Evolutionary conservation across 2,329 filamentous ascomycete genomes (phyloP), one percentile per base, ranked within the genome.

Genomic region (Calonectria ilicicola): DNA sequence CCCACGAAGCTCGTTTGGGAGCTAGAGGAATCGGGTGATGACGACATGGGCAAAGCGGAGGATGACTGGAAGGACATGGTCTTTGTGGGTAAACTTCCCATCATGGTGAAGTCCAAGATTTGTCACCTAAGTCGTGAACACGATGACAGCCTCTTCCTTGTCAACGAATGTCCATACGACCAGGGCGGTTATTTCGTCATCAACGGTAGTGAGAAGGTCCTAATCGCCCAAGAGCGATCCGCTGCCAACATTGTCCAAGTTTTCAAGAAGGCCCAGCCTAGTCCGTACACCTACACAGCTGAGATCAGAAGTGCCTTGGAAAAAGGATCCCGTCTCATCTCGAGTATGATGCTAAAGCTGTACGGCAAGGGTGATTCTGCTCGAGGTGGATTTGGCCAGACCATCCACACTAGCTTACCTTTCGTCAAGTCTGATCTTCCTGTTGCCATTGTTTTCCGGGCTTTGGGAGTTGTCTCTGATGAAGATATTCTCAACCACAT

Each of bases 171-270:
- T 78, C 97, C 97, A 0, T 99, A 98, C 84, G 97, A 99, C 81
- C 97, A 98, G 82, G 97, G 97, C 78, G 97, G 97, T 77, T 99
- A 99, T 85, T 99, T 99, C 82, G 95, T 99, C 80, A 99, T 99
- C 89, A 99, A 99, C 86, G 97, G 97, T 51, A 98, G 95, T 84
- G 97, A 99, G 83, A 99, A 99, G 89, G 97, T 99, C 26, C 87
- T 99, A 78, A 99, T 99, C 80, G 97, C 97, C 1, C 97, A 99
- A 83, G 97, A 99, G 85, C 94, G 97, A 74, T 98, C 96, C 82
- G 97, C 97, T 47, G 97, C 96, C 81, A 99, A 99, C 82, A 99
- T 98, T 72, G 97, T 99, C 6, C 97, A 99, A 85, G 96, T 99
- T 32, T 99, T 99, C 91, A 96, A 98, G 86, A 99, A 99, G 87